Percentiles rank a stretch among this genome's conserved stretches.
These are phyloP conservation scores for Cubamyces lactineus DNA, from an alignment of 768 basidiomycete species.

Conservation along the genomic window DNA sequence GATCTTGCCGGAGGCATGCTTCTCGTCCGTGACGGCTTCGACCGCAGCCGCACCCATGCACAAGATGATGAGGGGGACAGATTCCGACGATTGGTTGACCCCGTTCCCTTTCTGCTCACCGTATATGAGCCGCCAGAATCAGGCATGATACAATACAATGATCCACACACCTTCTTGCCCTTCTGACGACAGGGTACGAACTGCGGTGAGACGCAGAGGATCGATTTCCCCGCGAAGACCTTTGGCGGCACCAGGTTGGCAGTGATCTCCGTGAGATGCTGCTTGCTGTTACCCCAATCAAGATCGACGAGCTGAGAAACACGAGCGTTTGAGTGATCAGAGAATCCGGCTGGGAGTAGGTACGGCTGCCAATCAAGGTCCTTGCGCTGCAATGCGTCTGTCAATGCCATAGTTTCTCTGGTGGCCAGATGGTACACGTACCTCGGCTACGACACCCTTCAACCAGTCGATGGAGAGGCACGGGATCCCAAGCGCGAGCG, in stretches of 20 bases:
- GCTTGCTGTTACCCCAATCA: constrained; percentile 51
- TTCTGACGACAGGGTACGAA: constrained; percentile 40
- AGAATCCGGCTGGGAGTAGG: constrained; percentile 56
- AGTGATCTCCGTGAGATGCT: constrained; percentile 64
- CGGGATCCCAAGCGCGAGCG: constrained; percentile 86
- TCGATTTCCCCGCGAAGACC: constrained; percentile 53
- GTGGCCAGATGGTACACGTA: constrained; percentile 18
- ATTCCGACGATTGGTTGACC: constrained; percentile 38
- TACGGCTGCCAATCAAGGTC: constrained; percentile 62
- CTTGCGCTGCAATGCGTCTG: constrained; percentile 2
- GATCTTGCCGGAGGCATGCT: constrained; percentile 42
- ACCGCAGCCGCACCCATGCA: constrained; percentile 78
- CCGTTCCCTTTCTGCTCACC: neutral
- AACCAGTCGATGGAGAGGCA: constrained; percentile 69
- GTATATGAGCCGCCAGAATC: neutral
- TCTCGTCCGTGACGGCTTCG: constrained; percentile 60
- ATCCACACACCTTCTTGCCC: constrained; percentile 35
- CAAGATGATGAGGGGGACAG: constrained; percentile 67
- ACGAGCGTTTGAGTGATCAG: constrained; percentile 43
- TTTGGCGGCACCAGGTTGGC: constrained; percentile 58
- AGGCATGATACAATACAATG: neutral
- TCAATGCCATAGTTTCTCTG: neutral
- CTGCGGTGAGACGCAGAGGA: constrained; percentile 64
- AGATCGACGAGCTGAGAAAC: constrained; percentile 52
- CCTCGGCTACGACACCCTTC: constrained; percentile 39